A percentile compares a stretch with the other conserved stretches of the same genome.
Conservation (phyloP, 2,329 filamentous ascomycete species). For the Ophiostoma sp. region DNA sequence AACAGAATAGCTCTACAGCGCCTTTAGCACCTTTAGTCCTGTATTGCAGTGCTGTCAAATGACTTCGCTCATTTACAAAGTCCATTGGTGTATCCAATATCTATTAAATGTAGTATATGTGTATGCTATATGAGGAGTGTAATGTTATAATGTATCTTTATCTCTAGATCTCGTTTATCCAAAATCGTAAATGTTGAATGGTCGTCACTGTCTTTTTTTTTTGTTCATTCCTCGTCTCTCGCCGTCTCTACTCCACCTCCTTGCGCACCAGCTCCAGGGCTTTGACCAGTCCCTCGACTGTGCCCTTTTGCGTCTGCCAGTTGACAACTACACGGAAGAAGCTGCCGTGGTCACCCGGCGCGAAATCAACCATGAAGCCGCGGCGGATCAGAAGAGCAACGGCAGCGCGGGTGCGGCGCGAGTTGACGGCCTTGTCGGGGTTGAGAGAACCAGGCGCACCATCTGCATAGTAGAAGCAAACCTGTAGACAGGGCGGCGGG, state of each 20-base stretch:
- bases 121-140: background rate
- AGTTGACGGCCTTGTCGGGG: constrained; percentile 48
- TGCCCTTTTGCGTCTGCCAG: constrained; percentile 53
- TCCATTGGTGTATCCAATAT: background rate
- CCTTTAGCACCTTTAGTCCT: background rate
- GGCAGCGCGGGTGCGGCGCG: constrained; percentile 50
- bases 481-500: constrained; percentile 84
- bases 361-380: constrained; percentile 63
- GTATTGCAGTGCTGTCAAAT: background rate
- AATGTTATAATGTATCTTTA: background rate
- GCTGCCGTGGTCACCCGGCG: constrained; percentile 56
- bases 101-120: background rate
- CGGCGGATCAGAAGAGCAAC: constrained; percentile 49
- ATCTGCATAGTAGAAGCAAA: constrained; percentile 83
- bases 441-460: constrained; percentile 52
- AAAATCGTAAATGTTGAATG: background rate
- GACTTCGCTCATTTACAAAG: background rate
- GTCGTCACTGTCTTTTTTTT: background rate
- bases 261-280: constrained; percentile 52
- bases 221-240: background rate
- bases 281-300: constrained; percentile 54
- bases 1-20: background rate
- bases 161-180: constrained; percentile 3
- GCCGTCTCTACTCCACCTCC: constrained; percentile 29
- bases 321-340: constrained; percentile 64